These are phyloP conservation scores for Hypomyces rosellus DNA, from an alignment of 2,329 filamentous ascomycete species.

Conservation along the genomic window DNA sequence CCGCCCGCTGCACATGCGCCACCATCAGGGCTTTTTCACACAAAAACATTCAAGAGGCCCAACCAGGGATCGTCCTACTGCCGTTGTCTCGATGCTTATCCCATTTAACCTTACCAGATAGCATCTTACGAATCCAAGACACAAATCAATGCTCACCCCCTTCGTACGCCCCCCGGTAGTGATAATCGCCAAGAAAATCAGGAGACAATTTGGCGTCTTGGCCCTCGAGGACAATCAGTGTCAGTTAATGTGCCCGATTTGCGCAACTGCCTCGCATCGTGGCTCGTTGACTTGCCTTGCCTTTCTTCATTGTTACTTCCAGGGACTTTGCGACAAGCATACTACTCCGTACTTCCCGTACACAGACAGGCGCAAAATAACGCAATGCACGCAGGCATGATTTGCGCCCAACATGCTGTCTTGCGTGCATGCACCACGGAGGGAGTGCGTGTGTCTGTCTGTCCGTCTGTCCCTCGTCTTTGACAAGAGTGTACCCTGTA, in stretches of 20 bases:
- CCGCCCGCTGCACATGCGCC: not conserved
- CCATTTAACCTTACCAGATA: not conserved
- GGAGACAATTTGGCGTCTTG: not conserved
- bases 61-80: not conserved
- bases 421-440: no score
- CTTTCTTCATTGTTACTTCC: no score
- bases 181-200: conserved; percentile 8
- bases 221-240: not conserved
- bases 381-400: no score
- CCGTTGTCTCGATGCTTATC: not conserved
- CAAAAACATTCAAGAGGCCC: not conserved
- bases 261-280: not conserved
- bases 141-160: not conserved
- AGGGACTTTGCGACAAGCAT: no score
- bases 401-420: no score
- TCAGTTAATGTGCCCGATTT: not conserved
- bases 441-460: no score
- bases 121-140: conserved; percentile 3
- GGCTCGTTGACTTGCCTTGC: no score
- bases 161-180: not conserved
- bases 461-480: no score
- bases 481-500: no score
- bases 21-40: not conserved
- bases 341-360: no score
- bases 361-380: no score